Evolutionary conservation across 768 basidiomycete species (phyloP).

Genomic region (Boletus subcaerulescens): DNA sequence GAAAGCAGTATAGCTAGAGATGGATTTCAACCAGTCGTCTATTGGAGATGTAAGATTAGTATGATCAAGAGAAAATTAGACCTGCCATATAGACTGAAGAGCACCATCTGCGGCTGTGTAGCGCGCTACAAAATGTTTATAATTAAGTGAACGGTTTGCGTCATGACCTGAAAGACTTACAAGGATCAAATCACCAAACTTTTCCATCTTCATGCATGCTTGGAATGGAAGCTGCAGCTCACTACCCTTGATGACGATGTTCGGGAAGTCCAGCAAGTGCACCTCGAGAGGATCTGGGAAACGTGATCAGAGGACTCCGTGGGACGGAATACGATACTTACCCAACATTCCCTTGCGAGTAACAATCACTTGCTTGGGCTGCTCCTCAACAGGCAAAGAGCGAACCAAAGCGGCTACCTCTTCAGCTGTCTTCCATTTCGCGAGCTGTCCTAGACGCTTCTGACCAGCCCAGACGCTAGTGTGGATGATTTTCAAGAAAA

Average conservation of each 20-base stretch:
- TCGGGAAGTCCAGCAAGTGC: constrained; percentile 98
- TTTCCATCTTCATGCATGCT: constrained; percentile 99
- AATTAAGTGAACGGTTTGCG: not conserved
- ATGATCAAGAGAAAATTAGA: not conserved
- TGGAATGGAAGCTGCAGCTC: constrained; percentile 99
- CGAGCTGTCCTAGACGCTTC: constrained; percentile 98
- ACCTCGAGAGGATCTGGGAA: constrained; percentile 86
- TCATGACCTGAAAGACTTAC: constrained; percentile 34
- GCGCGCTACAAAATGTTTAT: constrained; percentile 56
- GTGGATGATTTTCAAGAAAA: constrained; percentile 99
- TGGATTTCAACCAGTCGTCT: constrained; percentile 99
- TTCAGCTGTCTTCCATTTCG: constrained; percentile 99
- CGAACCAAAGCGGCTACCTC: constrained; percentile 98
- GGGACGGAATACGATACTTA: constrained; percentile 29
- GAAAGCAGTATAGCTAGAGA: constrained; percentile 98
- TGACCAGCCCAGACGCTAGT: constrained; percentile 99
- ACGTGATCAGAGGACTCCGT: constrained; percentile 4
- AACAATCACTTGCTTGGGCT: constrained; percentile 99
- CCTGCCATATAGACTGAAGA: constrained; percentile 92
- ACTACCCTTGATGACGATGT: constrained; percentile 99
- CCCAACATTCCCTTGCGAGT: constrained; percentile 99
- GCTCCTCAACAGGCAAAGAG: constrained; percentile 98
- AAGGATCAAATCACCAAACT: constrained; percentile 96
- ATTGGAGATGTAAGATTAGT: constrained; percentile 5
- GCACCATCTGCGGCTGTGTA: constrained; percentile 98